Conservation (phyloP, 305 asterid genomes). For the Galium porrigens region DNA sequence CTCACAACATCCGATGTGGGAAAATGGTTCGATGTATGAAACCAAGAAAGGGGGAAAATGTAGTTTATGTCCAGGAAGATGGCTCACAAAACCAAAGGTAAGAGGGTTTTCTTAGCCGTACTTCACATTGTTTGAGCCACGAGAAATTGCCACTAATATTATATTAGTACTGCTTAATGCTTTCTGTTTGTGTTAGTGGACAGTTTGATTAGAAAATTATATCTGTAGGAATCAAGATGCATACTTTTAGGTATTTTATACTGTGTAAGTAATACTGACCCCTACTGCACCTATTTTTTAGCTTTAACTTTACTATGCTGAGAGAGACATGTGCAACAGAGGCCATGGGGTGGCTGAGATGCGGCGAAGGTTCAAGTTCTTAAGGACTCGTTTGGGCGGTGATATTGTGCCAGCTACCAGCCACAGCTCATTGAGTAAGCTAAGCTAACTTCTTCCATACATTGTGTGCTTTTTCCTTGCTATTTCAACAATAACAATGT, state of each 20-base stretch:
- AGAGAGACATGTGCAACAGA: background rate
- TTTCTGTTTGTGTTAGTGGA: background rate
- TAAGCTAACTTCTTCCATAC: background rate
- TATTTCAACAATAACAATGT: conserved; percentile 1
- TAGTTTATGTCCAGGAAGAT: background rate
- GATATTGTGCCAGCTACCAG: background rate
- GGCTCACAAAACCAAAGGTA: background rate
- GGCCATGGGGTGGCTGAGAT: conserved; percentile 11
- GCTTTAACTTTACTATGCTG: conserved; percentile 1
- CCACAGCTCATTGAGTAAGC: background rate
- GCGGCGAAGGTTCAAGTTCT: background rate
- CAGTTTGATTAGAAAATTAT: conserved; percentile 4
- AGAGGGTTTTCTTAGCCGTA: background rate
- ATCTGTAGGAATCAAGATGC: background rate
- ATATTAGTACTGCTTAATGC: background rate
- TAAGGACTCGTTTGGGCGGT: background rate
- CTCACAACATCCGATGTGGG: background rate
- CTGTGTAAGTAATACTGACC: background rate
- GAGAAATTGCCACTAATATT: background rate
- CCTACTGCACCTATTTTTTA: background rate
- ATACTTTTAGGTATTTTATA: background rate
- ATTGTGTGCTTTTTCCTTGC: conserved; percentile 1
- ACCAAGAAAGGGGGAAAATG: background rate
- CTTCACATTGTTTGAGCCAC: conserved; percentile 2
- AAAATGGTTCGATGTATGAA: background rate